Base-by-base conservation (phyloP, 2,329 filamentous ascomycete genomes). In the Cylindrodendrum hubeiense region DNA sequence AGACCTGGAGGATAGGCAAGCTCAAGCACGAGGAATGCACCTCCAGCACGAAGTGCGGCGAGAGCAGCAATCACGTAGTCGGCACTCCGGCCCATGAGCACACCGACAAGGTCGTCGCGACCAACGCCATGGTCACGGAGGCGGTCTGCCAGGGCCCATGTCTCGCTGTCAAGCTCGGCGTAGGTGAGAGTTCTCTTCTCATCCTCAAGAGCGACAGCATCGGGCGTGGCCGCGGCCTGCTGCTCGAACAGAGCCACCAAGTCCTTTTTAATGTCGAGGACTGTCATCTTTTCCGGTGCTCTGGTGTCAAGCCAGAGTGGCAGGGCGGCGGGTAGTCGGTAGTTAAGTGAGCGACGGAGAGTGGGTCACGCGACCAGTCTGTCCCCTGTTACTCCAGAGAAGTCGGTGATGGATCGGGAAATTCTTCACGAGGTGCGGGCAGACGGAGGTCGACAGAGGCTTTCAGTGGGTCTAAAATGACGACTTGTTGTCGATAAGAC, bases 61-160 rank as follows among this genome's bases (percentile, higher is more conserved):
- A 95, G 83, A 75, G 91, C 94, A 17, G 92, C 90, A 78, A 95
- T 90, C 66, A 95, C 91, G 79, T 95, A 94, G 79, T 94, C 87
- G 52, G 91, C 91, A 76, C 91, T 93, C 59, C 92, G 89, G 60
- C 89, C 90, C 75, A 95, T 86, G 56, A 95, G 85, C 44, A 95
- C 89, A 57, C 93, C 93, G 33, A 95, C 92, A 19, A 94, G 85
- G 70, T 85, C 86, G 78, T 95, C 92, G 64, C 92, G 90, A 61
- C 88, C 86, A 59, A 95, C 92, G 46, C 91, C 91, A 80, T 90
- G 85, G 59, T 82, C 79, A 46, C 89, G 90, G 54, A 95, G 86
- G 49, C 86, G 87, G 71, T 84, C 81, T 60, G 91, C 86, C 61
- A 95, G 87, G n/a, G 82, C 80, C 63, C 86, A 86, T 49, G 93